These are phyloP conservation scores for Gaultheria prostrata DNA, from an alignment of 148 eudicot species.

Conservation along the genomic window DNA sequence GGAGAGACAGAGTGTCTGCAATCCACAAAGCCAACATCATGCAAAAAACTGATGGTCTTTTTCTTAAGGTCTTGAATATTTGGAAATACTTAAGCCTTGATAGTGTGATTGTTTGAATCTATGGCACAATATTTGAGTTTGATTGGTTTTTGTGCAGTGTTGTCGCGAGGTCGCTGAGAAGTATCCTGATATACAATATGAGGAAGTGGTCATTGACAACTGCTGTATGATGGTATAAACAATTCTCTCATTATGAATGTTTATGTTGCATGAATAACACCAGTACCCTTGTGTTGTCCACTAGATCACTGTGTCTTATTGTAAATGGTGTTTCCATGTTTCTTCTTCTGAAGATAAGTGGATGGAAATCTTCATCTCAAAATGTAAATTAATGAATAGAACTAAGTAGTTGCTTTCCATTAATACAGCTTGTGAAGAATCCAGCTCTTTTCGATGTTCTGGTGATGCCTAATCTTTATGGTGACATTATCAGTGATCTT, in stretches of 20 bases:
- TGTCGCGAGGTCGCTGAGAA: slow-evolving; percentile 99
- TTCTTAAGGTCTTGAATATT: slow-evolving; percentile 60
- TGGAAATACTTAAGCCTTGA: slow-evolving; percentile 6
- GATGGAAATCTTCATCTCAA: neutral
- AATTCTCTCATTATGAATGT: neutral
- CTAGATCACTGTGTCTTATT: neutral
- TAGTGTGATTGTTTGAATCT: neutral
- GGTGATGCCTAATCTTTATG: slow-evolving; percentile 99
- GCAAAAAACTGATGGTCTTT: slow-evolving; percentile 99
- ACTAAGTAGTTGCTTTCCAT: slow-evolving; percentile 15
- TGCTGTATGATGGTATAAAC: slow-evolving; percentile 90
- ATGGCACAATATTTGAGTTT: slow-evolving; percentile 14
- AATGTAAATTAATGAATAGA: neutral
- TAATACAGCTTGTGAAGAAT: slow-evolving; percentile 91
- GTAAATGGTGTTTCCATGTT: neutral
- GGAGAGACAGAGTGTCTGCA: slow-evolving; percentile 93
- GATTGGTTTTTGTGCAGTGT: slow-evolving; percentile 52
- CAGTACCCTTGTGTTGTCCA: neutral
- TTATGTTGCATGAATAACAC: neutral
- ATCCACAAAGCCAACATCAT: slow-evolving; percentile 98
- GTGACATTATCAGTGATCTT: slow-evolving; percentile 96
- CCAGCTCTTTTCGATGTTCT: slow-evolving; percentile 92
- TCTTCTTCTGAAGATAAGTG: neutral
- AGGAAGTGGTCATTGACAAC: slow-evolving; percentile 97
- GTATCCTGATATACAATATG: slow-evolving; percentile 88